Conservation (phyloP, 495 filamentous ascomycete species). For the Hypomontagnella submonticulosa region DNA sequence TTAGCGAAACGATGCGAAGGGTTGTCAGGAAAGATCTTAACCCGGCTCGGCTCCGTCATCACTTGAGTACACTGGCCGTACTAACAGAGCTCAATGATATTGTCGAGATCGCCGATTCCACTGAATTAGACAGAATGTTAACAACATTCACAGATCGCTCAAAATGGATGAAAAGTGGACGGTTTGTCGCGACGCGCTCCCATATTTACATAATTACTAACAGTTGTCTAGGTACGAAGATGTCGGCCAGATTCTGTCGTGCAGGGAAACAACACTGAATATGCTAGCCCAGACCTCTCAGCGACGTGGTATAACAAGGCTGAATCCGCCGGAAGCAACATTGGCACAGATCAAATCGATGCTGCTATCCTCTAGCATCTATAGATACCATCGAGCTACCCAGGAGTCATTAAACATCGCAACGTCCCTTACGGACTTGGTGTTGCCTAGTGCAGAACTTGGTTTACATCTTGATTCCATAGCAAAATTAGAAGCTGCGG, state of each 20-base stretch:
- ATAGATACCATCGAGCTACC: conserved; percentile 78
- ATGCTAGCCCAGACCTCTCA: conserved; percentile 74
- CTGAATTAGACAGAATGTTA: conserved; percentile 71
- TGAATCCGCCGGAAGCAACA: conserved; percentile 70
- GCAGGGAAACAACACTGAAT: conserved; percentile 83
- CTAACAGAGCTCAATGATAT: conserved; percentile 86
- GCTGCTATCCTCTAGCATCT: conserved; percentile 76
- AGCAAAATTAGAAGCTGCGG: conserved; percentile 80
- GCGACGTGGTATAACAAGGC: conserved; percentile 67
- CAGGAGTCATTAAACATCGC: conserved; percentile 88
- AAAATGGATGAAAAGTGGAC: conserved; percentile 80
- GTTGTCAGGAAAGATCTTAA: conserved; percentile 67
- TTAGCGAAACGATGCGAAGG: conserved; percentile 70
- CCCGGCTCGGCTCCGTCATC: conserved; percentile 68
- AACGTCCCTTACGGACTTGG: conserved; percentile 79
- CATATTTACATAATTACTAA: conserved; percentile 38
- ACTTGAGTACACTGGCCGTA: conserved; percentile 77
- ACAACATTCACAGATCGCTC: conserved; percentile 70
- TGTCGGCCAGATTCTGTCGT: conserved; percentile 81
- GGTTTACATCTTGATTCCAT: conserved; percentile 81
- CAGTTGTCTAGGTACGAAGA: conserved; percentile 73
- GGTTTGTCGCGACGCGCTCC: conserved; percentile 59
- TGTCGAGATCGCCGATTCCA: conserved; percentile 65
- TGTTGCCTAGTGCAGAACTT: conserved; percentile 69
- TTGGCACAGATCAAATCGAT: conserved; percentile 78